A percentile compares a stretch with the other conserved stretches of the same genome.
phyloP scores from a whole-genome alignment of 345 rosid genomes.

The Salix purpurea region DNA sequence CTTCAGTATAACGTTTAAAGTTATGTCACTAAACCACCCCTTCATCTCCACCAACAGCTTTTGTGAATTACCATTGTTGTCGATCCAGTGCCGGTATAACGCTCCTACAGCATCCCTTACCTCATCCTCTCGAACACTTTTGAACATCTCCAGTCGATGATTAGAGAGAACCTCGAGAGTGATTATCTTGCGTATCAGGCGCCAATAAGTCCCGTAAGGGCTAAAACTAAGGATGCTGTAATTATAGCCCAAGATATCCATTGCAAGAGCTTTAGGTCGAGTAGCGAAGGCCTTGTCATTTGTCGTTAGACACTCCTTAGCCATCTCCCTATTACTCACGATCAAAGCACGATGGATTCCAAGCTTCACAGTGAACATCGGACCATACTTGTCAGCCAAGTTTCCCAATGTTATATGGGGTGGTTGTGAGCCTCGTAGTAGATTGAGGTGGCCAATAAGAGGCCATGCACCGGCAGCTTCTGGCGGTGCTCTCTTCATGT shows the following conservation, averaged over 20 bases:
- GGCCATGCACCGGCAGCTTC: slow-evolving; percentile 10
- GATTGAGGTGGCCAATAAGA: slow-evolving; percentile 7
- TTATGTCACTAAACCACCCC: slow-evolving; percentile 13
- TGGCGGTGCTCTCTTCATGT: background rate
- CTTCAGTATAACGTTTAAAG: slow-evolving; percentile 9
- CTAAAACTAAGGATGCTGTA: slow-evolving; percentile 11
- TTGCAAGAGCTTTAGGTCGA: slow-evolving; percentile 19
- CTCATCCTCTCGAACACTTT: slow-evolving; percentile 14
- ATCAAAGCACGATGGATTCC: slow-evolving; percentile 23
- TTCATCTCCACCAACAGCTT: slow-evolving; percentile 2
- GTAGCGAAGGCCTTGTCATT: slow-evolving; percentile 26
- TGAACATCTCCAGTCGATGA: slow-evolving; percentile 25
- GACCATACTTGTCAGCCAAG: slow-evolving; percentile 34
- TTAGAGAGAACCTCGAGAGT: slow-evolving; percentile 32
- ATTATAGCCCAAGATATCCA: slow-evolving; percentile 19
- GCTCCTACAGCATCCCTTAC: background rate
- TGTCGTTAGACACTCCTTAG: slow-evolving; percentile 31
- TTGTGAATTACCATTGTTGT: background rate
- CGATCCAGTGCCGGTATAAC: background rate
- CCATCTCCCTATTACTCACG: slow-evolving; percentile 24
- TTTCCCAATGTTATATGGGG: slow-evolving; percentile 23
- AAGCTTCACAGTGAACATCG: slow-evolving; percentile 32
- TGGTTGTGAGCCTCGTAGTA: slow-evolving; percentile 18
- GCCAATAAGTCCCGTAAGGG: slow-evolving; percentile 37
- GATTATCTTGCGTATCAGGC: slow-evolving; percentile 19